phyloP scores from a whole-genome alignment of 768 basidiomycete genomes.

The Dictyophora rubrovolvata region DNA sequence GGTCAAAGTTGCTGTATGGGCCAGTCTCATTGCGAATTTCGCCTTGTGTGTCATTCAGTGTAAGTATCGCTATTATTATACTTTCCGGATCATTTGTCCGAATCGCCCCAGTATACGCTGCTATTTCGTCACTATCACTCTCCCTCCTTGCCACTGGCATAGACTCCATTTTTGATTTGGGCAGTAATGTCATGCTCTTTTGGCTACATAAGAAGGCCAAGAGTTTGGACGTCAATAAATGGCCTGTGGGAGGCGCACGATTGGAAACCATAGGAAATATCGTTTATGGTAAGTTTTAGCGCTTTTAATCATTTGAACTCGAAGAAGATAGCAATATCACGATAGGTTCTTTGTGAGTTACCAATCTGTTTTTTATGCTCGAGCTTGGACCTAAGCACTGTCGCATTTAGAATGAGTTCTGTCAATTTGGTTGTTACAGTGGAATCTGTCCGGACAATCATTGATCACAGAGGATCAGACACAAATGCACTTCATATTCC shows the following conservation, averaged over 20 bases:
- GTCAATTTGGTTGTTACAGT: slow-evolving; percentile 90
- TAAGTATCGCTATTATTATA: slow-evolving; percentile 25
- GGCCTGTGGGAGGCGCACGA: slow-evolving; percentile 88
- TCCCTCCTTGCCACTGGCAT: slow-evolving; percentile 85
- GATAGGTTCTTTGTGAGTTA: slow-evolving; percentile 38
- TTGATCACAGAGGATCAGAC: slow-evolving; percentile 37
- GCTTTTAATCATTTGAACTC: neutral
- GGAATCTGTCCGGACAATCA: slow-evolving; percentile 65
- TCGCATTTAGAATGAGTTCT: slow-evolving; percentile 54
- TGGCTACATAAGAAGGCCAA: slow-evolving; percentile 67
- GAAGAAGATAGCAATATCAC: neutral
- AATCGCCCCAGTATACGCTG: slow-evolving; percentile 71
- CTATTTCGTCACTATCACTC: slow-evolving; percentile 71
- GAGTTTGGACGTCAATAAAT: slow-evolving; percentile 68
- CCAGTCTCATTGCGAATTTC: slow-evolving; percentile 72
- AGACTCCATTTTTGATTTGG: slow-evolving; percentile 79
- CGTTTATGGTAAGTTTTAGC: slow-evolving; percentile 51
- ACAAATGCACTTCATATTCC: slow-evolving; percentile 65
- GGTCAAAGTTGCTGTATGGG: slow-evolving; percentile 84
- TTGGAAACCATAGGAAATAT: slow-evolving; percentile 87
- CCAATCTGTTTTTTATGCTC: neutral
- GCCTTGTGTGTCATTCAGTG: slow-evolving; percentile 62
- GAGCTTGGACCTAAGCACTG: too few species aligned
- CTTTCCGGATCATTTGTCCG: slow-evolving; percentile 6
- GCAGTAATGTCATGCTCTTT: slow-evolving; percentile 73